Base-by-base conservation (phyloP, 2,329 filamentous ascomycete species). In the Fusarium albidum region DNA sequence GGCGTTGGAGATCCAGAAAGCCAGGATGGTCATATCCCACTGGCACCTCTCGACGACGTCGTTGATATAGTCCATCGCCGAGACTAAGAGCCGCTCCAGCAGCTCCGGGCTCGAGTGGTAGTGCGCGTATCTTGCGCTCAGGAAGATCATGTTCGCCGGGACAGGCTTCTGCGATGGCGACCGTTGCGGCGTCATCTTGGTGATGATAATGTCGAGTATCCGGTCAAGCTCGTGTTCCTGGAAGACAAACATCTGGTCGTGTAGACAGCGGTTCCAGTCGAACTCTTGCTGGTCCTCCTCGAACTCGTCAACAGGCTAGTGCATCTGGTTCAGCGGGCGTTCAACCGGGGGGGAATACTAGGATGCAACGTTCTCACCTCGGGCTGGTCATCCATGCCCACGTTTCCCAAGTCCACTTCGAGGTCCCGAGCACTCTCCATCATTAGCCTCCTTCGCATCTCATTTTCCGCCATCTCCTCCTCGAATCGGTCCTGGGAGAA, bases 171-270 rank as follows among this genome's bases (percentile, higher is more conserved):
- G 95, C n/a, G 92, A 91, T 1, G 93, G 91, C 26, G 94, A 96
- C 65, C 95, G 83, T 75, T 97, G 93, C 2, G 95, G 95, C 1
- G 92, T 96, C 95, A 99, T 98, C 68, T 95, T 94, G 57, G 94
- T 98, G 69, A 99, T 96, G 70, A 98, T 87, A 49, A 98, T 95
- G 70, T 96, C 90, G 63, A 99, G 82, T 67, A 99, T 97, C 52
- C 89, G 87, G 52, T 94, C 90, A 44, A 99, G 82, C 69, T 99
- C 94, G 70, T 86, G 89, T 64, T 98, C 94, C 72, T 99, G 95
- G 71, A 99, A 99, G 31, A 99, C 95, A 71, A 99, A 99, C 95
- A 99, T 99, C 72, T 99, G 95, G 71, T 99, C 95, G 70, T 97
- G 92, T 41, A 96, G 80, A 73, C 95, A 99, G 65, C 90, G 84